phyloP scores from a whole-genome alignment of 768 basidiomycete species.

The Pulveroboletus frians region DNA sequence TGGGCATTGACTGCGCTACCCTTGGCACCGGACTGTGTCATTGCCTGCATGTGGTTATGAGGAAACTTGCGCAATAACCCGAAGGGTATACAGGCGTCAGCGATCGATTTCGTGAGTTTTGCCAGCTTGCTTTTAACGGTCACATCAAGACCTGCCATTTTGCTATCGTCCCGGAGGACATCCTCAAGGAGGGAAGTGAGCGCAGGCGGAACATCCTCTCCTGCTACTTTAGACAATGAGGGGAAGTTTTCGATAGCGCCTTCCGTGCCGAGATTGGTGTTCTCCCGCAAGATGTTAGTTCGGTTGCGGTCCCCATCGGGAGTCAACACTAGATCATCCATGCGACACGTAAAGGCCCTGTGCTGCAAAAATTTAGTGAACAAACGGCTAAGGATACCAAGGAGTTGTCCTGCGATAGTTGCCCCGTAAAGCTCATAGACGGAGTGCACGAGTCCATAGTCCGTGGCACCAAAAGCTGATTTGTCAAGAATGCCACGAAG shows the following conservation, averaged over 20 bases:
- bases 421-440: slow-evolving; percentile 94
- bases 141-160: slow-evolving; percentile 95
- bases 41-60: slow-evolving; percentile 98
- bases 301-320: slow-evolving; percentile 71
- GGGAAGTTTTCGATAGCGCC: slow-evolving; percentile 91
- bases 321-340: slow-evolving; percentile 95
- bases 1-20: slow-evolving; percentile 96
- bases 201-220: slow-evolving; percentile 49
- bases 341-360: slow-evolving; percentile 95
- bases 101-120: slow-evolving; percentile 85
- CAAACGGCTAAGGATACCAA: slow-evolving; percentile 87
- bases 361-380: slow-evolving; percentile 98
- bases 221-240: slow-evolving; percentile 50
- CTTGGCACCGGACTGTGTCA: slow-evolving; percentile 98
- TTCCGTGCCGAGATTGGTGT: slow-evolving; percentile 70
- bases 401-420: slow-evolving; percentile 80
- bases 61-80: slow-evolving; percentile 92
- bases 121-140: slow-evolving; percentile 83
- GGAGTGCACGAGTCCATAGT: slow-evolving; percentile 95
- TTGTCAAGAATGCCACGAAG: slow-evolving; percentile 95
- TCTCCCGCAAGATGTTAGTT: slow-evolving; percentile 59
- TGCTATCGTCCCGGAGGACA: slow-evolving; percentile 89
- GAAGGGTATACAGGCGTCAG: slow-evolving; percentile 79
- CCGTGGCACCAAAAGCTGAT: slow-evolving; percentile 92
- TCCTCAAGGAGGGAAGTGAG: slow-evolving; percentile 77